Evolutionary conservation across 2,329 filamentous ascomycete species (phyloP), one percentile per base, ranked within the genome.

Genomic region (Sporothrix protearum): DNA sequence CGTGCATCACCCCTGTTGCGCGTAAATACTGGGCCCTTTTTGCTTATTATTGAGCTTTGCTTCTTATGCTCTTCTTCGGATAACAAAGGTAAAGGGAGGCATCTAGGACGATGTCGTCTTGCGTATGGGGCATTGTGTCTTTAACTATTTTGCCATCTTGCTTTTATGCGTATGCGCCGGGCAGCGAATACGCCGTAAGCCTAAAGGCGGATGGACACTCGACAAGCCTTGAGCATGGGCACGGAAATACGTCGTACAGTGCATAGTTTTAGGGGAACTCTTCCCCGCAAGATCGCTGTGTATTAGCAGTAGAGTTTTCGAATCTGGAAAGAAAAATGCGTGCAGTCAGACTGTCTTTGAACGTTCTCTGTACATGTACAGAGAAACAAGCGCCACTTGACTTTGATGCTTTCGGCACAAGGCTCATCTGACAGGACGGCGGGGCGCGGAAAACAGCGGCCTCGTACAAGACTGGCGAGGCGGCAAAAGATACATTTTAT

Each of bases 281-380:
- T 68, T 68, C 30, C 49, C 49, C 66, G 49, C 66, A 68, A 57
- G 51, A 45, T 69, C 22, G 51, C 25, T 69, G 36, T 64, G 59
- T 22, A 16, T 57, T 39, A 39, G 39, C 45, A 25, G 28, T 14
- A 16, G 16, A 57, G 8, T 68, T 68, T 25, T 64, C 64, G 55
- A 69, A 69, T 68, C 19, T 64, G 64, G 70, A 71, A 71, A 63
- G 30, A 36, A 63, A 69, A n/a, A 16, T 63, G 33, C 47, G 69
- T 68, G 36, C 70, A 28, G n/a, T n/a, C n/a, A n/a, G n/a, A n/a
- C 61, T 57, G 39, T 19, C 49, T 25, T 22, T 47, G n/a, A 47
- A 47, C 14, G 42, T 47, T 19, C 42, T 47, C 39, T 22, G 5
- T 47, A 47, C 22, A 49, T n/a, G 45, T 33, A 61, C 3, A 28